Percentiles rank a stretch among this genome's conserved stretches.
These are phyloP conservation scores for Thielaviopsis ethacetica DNA, from an alignment of 2,329 filamentous ascomycete genomes.

Conservation along the genomic window DNA sequence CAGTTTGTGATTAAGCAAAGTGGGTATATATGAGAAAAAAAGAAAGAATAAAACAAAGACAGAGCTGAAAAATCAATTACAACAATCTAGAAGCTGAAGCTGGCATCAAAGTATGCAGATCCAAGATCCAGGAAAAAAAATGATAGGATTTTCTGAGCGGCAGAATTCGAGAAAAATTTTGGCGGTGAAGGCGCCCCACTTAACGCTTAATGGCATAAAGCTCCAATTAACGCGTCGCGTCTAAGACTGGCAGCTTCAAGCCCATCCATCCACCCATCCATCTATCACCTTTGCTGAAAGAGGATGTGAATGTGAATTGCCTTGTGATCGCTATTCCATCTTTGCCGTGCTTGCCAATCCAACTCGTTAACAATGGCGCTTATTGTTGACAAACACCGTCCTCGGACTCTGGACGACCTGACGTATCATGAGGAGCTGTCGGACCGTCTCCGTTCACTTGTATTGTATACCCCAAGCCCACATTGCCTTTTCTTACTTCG, in stretches of 20 bases:
- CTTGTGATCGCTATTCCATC: neutral
- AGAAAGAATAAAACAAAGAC: neutral
- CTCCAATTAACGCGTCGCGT: too few species aligned
- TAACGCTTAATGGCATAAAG: too few species aligned
- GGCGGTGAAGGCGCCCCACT: too few species aligned
- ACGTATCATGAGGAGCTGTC: slow-evolving; percentile 85
- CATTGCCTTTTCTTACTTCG: neutral
- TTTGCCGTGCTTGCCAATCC: too few species aligned
- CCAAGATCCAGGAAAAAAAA: neutral
- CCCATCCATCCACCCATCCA: neutral
- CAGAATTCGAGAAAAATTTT: too few species aligned
- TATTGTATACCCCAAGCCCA: slow-evolving; percentile 27
- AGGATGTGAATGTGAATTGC: neutral
- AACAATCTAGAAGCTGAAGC: neutral
- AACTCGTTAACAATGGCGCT: slow-evolving; percentile 38
- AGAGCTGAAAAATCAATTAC: neutral
- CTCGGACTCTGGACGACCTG: slow-evolving; percentile 57
- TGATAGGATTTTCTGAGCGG: neutral
- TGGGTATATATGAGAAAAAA: neutral
- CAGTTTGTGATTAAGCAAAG: neutral
- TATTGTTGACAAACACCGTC: slow-evolving; percentile 56
- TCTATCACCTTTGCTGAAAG: neutral
- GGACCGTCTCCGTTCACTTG: slow-evolving; percentile 68
- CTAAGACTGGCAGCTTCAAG: neutral
- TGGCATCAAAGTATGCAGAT: neutral